These are phyloP conservation scores for Phytophthora idaei DNA, from an alignment of 352 stramenopile species.

Conservation along the genomic window DNA sequence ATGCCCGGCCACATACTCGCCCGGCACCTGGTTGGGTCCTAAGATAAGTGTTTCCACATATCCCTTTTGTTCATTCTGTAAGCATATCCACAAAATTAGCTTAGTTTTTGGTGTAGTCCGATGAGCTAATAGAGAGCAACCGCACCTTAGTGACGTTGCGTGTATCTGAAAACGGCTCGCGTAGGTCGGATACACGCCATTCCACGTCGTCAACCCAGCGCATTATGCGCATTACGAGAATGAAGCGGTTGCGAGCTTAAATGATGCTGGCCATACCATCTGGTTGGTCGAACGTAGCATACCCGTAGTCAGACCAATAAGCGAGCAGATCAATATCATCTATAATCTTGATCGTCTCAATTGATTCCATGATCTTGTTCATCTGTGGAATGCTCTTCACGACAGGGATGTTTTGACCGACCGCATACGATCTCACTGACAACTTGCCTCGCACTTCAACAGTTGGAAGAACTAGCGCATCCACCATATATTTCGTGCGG, in stretches of 20 bases:
- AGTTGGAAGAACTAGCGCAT: too few species aligned
- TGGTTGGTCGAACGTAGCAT: too few species aligned
- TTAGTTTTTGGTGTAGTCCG: neutral
- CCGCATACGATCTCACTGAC: too few species aligned
- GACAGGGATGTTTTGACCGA: neutral
- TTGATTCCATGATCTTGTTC: neutral
- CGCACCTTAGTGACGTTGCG: neutral
- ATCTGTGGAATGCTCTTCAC: neutral
- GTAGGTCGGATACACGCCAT: neutral
- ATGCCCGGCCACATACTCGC: neutral
- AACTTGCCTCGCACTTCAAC: too few species aligned
- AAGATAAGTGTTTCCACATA: constrained; percentile 1
- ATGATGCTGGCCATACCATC: too few species aligned
- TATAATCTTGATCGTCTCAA: neutral
- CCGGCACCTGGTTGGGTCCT: neutral
- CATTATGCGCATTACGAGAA: too few species aligned
- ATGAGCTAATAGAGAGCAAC: neutral
- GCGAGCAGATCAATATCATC: neutral
- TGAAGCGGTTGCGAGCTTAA: too few species aligned
- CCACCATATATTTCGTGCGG: too few species aligned
- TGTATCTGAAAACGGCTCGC: neutral
- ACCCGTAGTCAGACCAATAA: too few species aligned
- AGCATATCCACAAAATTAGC: neutral
- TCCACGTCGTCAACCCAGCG: neutral
- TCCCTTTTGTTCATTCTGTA: neutral